phyloP scores from a whole-genome alignment of 768 basidiomycete genomes.

The Cytidiella melzeri region DNA sequence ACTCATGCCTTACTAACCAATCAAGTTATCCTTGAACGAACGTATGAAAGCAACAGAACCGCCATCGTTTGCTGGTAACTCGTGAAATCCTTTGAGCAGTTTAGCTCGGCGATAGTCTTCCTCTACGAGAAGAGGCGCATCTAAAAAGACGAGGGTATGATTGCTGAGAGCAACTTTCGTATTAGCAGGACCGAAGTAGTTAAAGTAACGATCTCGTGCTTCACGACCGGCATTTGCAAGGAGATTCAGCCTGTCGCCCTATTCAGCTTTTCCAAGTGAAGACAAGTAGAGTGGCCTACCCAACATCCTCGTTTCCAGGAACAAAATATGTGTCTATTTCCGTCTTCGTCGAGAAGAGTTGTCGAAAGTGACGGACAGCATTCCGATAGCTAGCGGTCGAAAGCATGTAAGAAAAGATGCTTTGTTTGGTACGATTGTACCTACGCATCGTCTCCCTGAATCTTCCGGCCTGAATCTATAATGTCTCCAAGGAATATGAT shows the following conservation, averaged over 20 bases:
- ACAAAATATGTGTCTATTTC: conserved; percentile 58
- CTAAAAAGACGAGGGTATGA: conserved; percentile 65
- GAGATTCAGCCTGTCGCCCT: conserved; percentile 19
- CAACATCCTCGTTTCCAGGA: conserved; percentile 89
- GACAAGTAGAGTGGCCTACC: too few species aligned
- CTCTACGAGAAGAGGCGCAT: conserved; percentile 77
- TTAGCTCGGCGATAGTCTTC: conserved; percentile 69
- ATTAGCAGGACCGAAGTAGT: conserved; percentile 66
- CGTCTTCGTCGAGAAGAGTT: conserved; percentile 52
- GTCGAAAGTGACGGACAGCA: conserved; percentile 59
- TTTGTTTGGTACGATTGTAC: too few species aligned
- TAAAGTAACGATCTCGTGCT: conserved; percentile 48
- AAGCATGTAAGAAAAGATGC: too few species aligned
- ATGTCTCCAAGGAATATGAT: conserved; percentile 87
- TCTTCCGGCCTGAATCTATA: conserved; percentile 72
- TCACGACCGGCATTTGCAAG: conserved; percentile 10
- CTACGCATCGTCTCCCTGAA: conserved; percentile 66
- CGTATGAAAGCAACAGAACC: conserved; percentile 47
- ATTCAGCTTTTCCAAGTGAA: too few species aligned
- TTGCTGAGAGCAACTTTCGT: conserved; percentile 55
- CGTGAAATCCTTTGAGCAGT: conserved; percentile 40
- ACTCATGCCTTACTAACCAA: not conserved
- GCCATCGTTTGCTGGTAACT: conserved; percentile 47
- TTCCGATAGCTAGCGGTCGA: conserved; percentile 51
- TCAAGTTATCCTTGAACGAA: not conserved